Evolutionary conservation across 192 early-diverging fungal genomes (phyloP).

Genomic region (Entomortierella lignicola): DNA sequence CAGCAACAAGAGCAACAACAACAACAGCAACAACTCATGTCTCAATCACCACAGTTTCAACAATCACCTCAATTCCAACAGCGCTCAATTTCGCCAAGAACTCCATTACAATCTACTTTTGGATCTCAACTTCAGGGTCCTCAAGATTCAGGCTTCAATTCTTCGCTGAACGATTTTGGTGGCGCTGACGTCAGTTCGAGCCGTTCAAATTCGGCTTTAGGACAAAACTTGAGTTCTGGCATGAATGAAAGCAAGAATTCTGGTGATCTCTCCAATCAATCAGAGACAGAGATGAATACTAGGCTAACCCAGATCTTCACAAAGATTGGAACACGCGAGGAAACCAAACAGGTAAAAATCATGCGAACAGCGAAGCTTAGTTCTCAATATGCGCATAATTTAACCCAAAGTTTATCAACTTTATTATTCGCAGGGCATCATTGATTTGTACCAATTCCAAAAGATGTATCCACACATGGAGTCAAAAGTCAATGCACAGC

Average conservation of each 20-base stretch:
- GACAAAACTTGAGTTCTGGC: slow-evolving; percentile 7
- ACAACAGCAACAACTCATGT: slow-evolving; percentile 15
- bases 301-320: slow-evolving; percentile 75
- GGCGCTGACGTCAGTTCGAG: slow-evolving; percentile 22
- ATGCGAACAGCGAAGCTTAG: too few relatives aligned
- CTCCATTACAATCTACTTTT: slow-evolving; percentile 11
- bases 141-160: slow-evolving; percentile 5
- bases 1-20: slow-evolving; percentile 45
- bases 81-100: slow-evolving; percentile 17
- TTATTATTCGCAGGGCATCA: slow-evolving; percentile 80
- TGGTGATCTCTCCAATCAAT: slow-evolving; percentile 25
- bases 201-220: slow-evolving; percentile 24
- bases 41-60: slow-evolving; percentile 38
- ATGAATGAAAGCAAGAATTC: slow-evolving; percentile 11
- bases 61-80: slow-evolving; percentile 30
- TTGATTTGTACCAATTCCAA: slow-evolving; percentile 81
- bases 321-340: slow-evolving; percentile 74
- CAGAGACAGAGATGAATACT: slow-evolving; percentile 74
- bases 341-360: slow-evolving; percentile 69
- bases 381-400: too few relatives aligned
- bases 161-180: slow-evolving; percentile 11
- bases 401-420: too few relatives aligned
- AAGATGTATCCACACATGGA: slow-evolving; percentile 77
- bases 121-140: slow-evolving; percentile 23
- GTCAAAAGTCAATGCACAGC: slow-evolving; percentile 66